Evolutionary conservation across 257 asterid species (phyloP), one percentile per base, ranked within the genome.

Genomic region (Salvia rosmarinus): DNA sequence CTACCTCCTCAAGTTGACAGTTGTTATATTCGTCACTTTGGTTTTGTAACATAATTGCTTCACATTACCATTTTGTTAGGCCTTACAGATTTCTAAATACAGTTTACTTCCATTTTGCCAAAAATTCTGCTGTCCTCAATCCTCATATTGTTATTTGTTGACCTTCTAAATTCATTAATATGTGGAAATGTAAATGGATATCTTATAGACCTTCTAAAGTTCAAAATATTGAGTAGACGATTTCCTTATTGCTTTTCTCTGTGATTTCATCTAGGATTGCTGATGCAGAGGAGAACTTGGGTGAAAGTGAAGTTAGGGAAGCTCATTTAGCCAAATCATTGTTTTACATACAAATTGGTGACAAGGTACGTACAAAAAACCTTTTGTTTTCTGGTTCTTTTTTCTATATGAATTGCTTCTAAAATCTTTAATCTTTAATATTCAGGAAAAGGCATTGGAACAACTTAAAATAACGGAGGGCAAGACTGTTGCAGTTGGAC

Each of bases 401-500:
- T 56, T 28, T 19, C 20, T 49, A 4, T 57, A 6, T 5, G 65
- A 65, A 54, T 67, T 70, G 56, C 46, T 70, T 32, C 25, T 30
- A 34, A n/a, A 23, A 63, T 59, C 13, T 46, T 44, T 75, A 44
- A 68, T 23, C 13, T 46, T 44, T 75, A 44, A 68, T 23, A 68
- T 77, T 37, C 89, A 95, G 99, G 97, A 86, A 55, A 95, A 88
- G 84, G 99, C 99, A 67, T 83, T 91, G 50, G 98, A 95, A 80
- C 98, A 91, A 77, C 98, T 95, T 72, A 91, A 88, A 81, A 28
- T 88, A 74, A 94, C 99, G 0, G 99, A 94, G 83, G 79, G 89
- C 74, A 95, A 95, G 82, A 95, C 99, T 43, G 98, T 95, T 59
- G 99, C 98, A 16, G 96, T 95, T 51, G 99, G 99, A 61, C 99